A percentile compares a stretch with the other conserved stretches of the same genome.
Conservation (phyloP, 768 basidiomycete genomes). For the Trametopsis cervina region DNA sequence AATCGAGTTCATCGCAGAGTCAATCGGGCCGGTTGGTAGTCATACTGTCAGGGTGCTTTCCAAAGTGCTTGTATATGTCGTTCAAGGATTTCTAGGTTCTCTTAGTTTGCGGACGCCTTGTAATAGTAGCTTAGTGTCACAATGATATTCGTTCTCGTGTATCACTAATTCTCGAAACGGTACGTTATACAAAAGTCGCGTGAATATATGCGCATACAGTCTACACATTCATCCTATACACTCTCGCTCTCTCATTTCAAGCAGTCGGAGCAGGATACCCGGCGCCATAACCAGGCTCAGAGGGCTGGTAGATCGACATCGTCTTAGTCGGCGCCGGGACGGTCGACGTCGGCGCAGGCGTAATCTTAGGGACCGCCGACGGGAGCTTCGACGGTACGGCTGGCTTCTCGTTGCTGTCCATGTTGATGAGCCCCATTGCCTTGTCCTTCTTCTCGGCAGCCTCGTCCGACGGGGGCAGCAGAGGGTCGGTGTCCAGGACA, state of each 20-base stretch:
- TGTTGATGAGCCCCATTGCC: slow-evolving; percentile 16
- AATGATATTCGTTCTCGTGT: not conserved
- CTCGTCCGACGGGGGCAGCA: slow-evolving; percentile 11
- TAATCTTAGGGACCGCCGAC: not conserved
- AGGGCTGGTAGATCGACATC: not conserved
- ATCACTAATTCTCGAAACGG: too few relatives aligned
- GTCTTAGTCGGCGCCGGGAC: not conserved
- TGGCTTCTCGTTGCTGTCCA: slow-evolving; percentile 22
- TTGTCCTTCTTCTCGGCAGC: slow-evolving; percentile 11
- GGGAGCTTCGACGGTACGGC: not conserved
- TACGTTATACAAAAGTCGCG: too few relatives aligned
- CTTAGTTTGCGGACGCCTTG: not conserved
- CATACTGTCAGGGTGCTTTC: too few relatives aligned
- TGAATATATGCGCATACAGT: too few relatives aligned
- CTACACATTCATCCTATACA: too few relatives aligned
- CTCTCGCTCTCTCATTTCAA: too few relatives aligned
- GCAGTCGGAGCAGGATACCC: not conserved
- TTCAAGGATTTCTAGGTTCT: not conserved
- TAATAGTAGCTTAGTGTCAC: not conserved
- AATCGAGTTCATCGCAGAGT: not conserved
- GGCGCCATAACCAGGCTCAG: not conserved
- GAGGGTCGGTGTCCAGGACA: slow-evolving; percentile 9
- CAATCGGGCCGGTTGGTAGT: too few relatives aligned
- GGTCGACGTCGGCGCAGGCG: not conserved
- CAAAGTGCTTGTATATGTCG: not conserved